Evolutionary conservation across 2,329 filamentous ascomycete species (phyloP).

Genomic region (Exophiala bonariae): DNA sequence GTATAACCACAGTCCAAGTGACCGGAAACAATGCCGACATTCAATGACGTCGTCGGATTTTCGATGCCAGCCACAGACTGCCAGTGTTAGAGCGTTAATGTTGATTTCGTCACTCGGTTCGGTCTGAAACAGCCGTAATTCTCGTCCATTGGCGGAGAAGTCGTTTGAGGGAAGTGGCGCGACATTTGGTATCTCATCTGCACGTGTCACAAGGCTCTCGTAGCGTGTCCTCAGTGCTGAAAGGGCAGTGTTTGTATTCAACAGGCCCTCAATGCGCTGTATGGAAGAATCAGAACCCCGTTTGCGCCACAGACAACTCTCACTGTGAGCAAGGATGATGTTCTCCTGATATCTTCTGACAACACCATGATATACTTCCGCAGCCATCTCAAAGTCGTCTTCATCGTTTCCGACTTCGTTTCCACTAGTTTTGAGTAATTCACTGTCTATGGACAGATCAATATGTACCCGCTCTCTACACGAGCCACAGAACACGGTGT

Average conservation of each 20-base stretch:
- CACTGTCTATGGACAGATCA: constrained; percentile 62
- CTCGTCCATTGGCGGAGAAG: constrained; percentile 28
- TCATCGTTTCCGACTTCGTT: constrained; percentile 40
- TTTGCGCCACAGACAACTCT: constrained; percentile 82
- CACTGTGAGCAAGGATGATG: constrained; percentile 72
- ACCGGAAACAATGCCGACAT: constrained; percentile 83
- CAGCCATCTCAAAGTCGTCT: constrained; percentile 15
- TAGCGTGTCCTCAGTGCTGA: constrained; percentile 64
- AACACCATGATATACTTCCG: constrained; percentile 59
- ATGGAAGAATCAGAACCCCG: constrained; percentile 80
- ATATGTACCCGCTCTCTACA: constrained; percentile 84
- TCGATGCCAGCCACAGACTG: constrained; percentile 75
- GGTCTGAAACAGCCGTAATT: constrained; percentile 32
- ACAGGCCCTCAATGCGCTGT: constrained; percentile 61
- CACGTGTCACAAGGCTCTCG: constrained; percentile 48
- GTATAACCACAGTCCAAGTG: constrained; percentile 93
- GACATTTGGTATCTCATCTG: constrained; percentile 44
- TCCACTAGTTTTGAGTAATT: constrained; percentile 15
- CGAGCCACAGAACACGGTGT: constrained; percentile 80
- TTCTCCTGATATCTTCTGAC: constrained; percentile 74
- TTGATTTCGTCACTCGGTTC: constrained; percentile 37
- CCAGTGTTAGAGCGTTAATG: constrained; percentile 65
- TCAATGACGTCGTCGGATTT: constrained; percentile 61
- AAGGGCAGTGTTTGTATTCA: constrained; percentile 61
- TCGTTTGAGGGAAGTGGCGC: constrained; percentile 49